Conservation (phyloP, 2,329 filamentous ascomycete species). For the Calonectria hongkongensis region DNA sequence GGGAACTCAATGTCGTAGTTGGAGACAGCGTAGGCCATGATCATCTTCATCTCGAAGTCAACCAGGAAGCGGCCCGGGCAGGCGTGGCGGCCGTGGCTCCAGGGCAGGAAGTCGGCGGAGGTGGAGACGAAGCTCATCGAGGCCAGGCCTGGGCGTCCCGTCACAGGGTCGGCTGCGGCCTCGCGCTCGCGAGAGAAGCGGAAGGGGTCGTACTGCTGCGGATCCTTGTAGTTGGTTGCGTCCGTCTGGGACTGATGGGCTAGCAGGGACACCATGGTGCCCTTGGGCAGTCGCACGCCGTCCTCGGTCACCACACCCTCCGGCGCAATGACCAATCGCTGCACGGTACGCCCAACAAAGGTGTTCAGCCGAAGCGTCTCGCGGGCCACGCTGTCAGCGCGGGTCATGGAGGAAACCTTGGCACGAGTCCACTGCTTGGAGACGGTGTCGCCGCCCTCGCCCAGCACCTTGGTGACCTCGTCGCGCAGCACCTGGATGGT, state of each 20-base stretch:
- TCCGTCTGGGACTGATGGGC: conserved; percentile 15
- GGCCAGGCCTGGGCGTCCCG: conserved; percentile 19
- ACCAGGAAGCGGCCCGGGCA: conserved; percentile 58
- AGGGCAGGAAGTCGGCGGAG: conserved; percentile 52
- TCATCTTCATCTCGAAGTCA: conserved; percentile 60
- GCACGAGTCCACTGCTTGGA: conserved; percentile 62
- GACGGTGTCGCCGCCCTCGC: conserved; percentile 41
- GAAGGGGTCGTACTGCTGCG: conserved; percentile 25
- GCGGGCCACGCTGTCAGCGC: conserved; percentile 64
- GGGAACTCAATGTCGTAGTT: conserved; percentile 51
- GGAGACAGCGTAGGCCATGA: conserved; percentile 49
- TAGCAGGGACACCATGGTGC: conserved; percentile 12
- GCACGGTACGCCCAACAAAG: conserved; percentile 54
- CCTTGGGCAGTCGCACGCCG: conserved; percentile 12
- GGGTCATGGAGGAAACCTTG: conserved; percentile 60
- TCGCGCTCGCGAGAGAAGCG: conserved; percentile 58
- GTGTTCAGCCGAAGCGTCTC: conserved; percentile 65
- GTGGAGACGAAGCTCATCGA: conserved; percentile 24
- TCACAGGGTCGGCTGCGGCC: conserved; percentile 35
- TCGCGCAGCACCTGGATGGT: conserved; percentile 44
- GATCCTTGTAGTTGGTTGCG: conserved; percentile 13
- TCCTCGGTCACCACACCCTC: conserved; percentile 56
- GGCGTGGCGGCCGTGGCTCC: conserved; percentile 60
- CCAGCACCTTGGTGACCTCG: conserved; percentile 59
- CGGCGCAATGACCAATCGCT: conserved; percentile 55